Base-by-base conservation (phyloP, 1,139 yeast species). In the Taphrina wiesneri region DNA sequence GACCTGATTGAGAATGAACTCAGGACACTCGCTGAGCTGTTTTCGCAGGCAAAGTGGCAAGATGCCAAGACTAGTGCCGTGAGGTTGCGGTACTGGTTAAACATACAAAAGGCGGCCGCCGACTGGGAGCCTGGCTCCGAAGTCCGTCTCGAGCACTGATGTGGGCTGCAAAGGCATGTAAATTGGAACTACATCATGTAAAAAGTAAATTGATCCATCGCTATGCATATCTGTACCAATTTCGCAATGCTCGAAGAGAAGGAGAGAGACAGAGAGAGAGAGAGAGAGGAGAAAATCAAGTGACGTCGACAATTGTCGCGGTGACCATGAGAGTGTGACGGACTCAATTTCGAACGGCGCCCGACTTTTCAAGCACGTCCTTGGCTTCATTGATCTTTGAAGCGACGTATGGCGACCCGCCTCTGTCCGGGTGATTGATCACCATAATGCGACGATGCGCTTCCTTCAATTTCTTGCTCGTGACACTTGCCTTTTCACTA, bases 321-420 rank as follows among this genome's bases (percentile, higher is more conserved):
- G 26, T 13, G 13, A 4, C 23, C 21, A 7, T 5, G 51, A 23
- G 17, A 39, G 4, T 4, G 9, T n/a, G 54, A 43, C 17, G 32
- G 17, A 17, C 36, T 39, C 36, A 60, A 23, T 60, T 60, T 19
- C 64, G 56, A 19, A 60, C 57, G 21, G 64, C 64, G 30, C 67
- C 60, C 32, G 56, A 49, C 51, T 90, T 91, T 72, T 90, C 96
- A 75, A 93, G 81, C 75, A 91, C 87, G 74, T 91, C 97, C 77
- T 93, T 93, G 65, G 99, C 98, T 79, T 93, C 98, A 76, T 93
- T 93, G 72, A 93, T 91, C 81, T 93, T 93, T 59, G 98, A 92
- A 69, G 99, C 99, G 75, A 93, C 77, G 74, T 85, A 92, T 46
- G 98, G 93, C 21, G 96, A 88, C 9, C 99, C 99, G 63, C 99